These are phyloP conservation scores for Aristolochia contorta DNA, from an alignment of 164 flowering plant genomes.

Conservation along the genomic window DNA sequence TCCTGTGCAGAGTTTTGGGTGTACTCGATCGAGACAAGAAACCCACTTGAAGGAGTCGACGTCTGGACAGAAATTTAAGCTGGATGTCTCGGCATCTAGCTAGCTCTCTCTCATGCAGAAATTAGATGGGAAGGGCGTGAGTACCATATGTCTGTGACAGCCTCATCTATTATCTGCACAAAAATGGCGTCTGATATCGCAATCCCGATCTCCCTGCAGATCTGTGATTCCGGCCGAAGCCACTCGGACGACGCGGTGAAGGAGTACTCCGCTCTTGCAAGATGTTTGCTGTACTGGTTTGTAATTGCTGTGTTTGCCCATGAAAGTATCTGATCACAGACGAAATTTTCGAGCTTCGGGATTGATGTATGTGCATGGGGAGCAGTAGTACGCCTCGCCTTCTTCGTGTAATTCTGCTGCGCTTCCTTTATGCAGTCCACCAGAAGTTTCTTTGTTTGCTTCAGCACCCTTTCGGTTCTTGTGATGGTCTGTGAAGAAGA, in stretches of 20 bases:
- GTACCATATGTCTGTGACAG: slow-evolving; percentile 1
- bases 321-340: slow-evolving; percentile 8
- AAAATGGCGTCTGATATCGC: slow-evolving; percentile 12
- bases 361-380: not conserved
- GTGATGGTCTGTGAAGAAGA: slow-evolving; percentile 17
- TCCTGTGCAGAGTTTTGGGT: not conserved
- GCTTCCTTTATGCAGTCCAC: slow-evolving; percentile 21
- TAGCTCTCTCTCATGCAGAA: not conserved
- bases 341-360: slow-evolving; percentile 2
- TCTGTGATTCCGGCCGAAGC: slow-evolving; percentile 7
- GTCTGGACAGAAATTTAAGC: no score
- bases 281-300: slow-evolving; percentile 5
- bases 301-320: slow-evolving; percentile 3
- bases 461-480: slow-evolving; percentile 14
- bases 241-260: not conserved
- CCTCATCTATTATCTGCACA: slow-evolving; percentile 5
- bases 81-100: no score
- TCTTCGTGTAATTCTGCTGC: not conserved
- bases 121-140: not conserved
- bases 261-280: slow-evolving; percentile 5
- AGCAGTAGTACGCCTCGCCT: not conserved
- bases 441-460: slow-evolving; percentile 31
- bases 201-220: slow-evolving; percentile 4
- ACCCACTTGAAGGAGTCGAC: not conserved
- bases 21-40: not conserved